phyloP scores from a whole-genome alignment of 495 filamentous ascomycete species.

The Bacidia gigantensis region DNA sequence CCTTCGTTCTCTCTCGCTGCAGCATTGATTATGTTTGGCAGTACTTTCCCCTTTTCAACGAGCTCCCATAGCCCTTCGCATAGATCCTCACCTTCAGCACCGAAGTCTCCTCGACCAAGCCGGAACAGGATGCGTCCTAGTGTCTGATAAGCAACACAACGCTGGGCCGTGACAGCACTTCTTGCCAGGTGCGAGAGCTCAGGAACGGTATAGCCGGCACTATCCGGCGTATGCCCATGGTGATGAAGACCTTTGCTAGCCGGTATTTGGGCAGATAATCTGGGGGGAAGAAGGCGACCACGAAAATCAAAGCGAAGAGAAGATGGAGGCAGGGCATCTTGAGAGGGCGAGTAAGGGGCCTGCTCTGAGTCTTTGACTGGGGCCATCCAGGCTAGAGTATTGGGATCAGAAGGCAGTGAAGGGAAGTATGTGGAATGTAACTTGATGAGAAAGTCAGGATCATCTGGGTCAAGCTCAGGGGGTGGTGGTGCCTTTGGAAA shows the following conservation, averaged over 20 bases:
- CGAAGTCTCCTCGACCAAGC: slow-evolving; percentile 68
- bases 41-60: slow-evolving; percentile 60
- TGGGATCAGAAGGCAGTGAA: slow-evolving; percentile 65
- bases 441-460: slow-evolving; percentile 65
- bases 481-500: slow-evolving; percentile 40
- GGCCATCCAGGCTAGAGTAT: slow-evolving; percentile 80
- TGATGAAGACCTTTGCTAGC: slow-evolving; percentile 74
- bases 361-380: slow-evolving; percentile 45
- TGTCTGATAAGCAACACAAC: slow-evolving; percentile 85
- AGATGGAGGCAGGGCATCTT: slow-evolving; percentile 54
- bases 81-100: slow-evolving; percentile 40
- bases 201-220: slow-evolving; percentile 84
- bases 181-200: slow-evolving; percentile 73
- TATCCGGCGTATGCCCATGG: slow-evolving; percentile 83
- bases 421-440: slow-evolving; percentile 92
- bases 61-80: slow-evolving; percentile 59
- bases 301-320: slow-evolving; percentile 79
- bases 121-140: slow-evolving; percentile 75
- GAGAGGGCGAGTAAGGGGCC: slow-evolving; percentile 66
- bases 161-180: slow-evolving; percentile 70
- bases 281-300: slow-evolving; percentile 63
- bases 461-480: slow-evolving; percentile 68
- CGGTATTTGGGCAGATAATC: slow-evolving; percentile 55
- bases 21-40: slow-evolving; percentile 58
- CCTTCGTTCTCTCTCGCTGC: slow-evolving; percentile 36